Evolutionary conservation across 345 rosid species (phyloP).

Genomic region (Euphorbia lathyris): DNA sequence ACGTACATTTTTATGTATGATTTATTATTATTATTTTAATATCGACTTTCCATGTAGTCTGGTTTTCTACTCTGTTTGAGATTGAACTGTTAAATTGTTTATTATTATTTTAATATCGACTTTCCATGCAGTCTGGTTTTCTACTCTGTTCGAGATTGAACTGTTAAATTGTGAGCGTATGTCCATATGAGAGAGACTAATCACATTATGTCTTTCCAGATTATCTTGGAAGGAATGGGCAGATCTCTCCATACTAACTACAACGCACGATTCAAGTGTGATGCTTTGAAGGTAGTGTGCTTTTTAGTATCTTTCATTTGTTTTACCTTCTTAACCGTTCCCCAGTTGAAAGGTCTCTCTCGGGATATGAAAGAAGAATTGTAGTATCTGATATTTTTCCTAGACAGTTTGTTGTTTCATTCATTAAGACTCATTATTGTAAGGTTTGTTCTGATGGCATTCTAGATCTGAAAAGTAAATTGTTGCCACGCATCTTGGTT

Average conservation of each 20-base stretch:
- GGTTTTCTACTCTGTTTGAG: not conserved
- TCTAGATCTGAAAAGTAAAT: not conserved
- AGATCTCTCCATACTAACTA: slow-evolving; percentile 93
- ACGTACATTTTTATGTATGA: not conserved
- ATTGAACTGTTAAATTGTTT: not conserved
- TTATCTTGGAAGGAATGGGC: slow-evolving; percentile 97
- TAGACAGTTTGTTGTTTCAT: not conserved
- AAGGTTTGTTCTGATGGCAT: not conserved
- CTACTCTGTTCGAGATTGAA: not conserved
- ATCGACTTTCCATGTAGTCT: not conserved
- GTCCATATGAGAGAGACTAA: not conserved
- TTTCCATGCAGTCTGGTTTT: not conserved
- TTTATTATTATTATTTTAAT: too few species aligned
- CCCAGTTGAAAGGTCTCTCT: not conserved
- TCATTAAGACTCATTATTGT: not conserved
- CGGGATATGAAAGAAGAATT: not conserved
- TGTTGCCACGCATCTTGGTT: not conserved
- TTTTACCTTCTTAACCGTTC: not conserved
- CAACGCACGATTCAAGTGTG: slow-evolving; percentile 77
- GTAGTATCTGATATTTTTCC: not conserved
- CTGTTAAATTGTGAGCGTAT: not conserved
- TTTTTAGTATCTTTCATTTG: not conserved
- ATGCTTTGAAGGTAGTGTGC: slow-evolving; percentile 68
- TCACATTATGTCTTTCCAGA: slow-evolving; percentile 38
- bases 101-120: too few species aligned